Percentiles rank a stretch among this genome's conserved stretches.
These are phyloP conservation scores for Basidiobolus meristosporus DNA, from an alignment of 371 early-diverging fungal species.

Conservation along the genomic window DNA sequence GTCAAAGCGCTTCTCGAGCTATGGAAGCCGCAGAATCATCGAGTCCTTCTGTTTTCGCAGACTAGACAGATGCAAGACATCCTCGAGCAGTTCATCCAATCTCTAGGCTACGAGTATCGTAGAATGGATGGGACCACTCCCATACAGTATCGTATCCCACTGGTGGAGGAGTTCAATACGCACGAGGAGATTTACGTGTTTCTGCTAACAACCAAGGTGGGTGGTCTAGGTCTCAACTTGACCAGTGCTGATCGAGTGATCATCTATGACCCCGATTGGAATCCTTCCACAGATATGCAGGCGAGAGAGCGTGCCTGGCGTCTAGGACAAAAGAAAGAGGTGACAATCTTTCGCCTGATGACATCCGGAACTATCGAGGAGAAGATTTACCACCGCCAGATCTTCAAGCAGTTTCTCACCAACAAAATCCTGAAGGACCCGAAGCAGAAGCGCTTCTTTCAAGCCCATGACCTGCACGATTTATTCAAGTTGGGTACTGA, in stretches of 20 bases:
- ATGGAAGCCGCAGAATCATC: conserved; percentile 75
- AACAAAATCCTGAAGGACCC: conserved; percentile 92
- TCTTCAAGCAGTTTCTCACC: conserved; percentile 91
- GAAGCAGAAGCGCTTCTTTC: conserved; percentile 76
- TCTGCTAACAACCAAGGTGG: conserved; percentile 91
- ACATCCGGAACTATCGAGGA: conserved; percentile 95
- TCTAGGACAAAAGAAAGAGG: conserved; percentile 77
- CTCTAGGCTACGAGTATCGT: conserved; percentile 31
- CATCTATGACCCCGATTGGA: conserved; percentile 98
- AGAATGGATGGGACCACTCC: conserved; percentile 95
- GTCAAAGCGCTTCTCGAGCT: conserved; percentile 61
- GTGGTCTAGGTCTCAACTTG: conserved; percentile 91
- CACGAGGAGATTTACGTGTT: conserved; percentile 59
- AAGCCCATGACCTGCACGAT: conserved; percentile 60
- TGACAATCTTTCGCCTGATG: conserved; percentile 94
- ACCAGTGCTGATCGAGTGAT: conserved; percentile 90
- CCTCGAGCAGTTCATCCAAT: conserved; percentile 43
- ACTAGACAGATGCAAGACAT: conserved; percentile 94
- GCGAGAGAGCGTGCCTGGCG: conserved; percentile 95
- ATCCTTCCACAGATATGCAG: conserved; percentile 93
- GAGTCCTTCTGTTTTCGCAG: conserved; percentile 88
- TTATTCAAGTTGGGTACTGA: conserved; percentile 60
- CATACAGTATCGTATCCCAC: conserved; percentile 46
- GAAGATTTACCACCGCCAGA: conserved; percentile 93
- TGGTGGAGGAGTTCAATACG: conserved; percentile 82